Base-by-base conservation (phyloP, 2,329 filamentous ascomycete species). In the Aureobasidium zeae region DNA sequence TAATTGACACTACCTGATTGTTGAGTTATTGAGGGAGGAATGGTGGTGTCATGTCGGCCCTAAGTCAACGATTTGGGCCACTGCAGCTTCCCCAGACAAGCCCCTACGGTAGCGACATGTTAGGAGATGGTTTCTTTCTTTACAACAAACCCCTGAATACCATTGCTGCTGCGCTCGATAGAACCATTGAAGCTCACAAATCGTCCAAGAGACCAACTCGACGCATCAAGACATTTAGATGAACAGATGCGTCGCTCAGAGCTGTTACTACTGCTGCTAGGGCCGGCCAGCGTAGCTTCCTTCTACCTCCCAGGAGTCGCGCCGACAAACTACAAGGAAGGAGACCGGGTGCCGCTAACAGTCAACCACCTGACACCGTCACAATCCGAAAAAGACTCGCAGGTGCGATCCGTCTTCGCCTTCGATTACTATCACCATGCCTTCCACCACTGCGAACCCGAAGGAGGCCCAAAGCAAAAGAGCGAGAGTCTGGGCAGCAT, bases 251-350 rank as follows among this genome's bases (percentile, higher is more conserved):
- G 46, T 42, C 12, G 39, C 12, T n/a, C 30, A n/a, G 44, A 42
- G 9, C 33, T 28, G 39, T 32, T 45, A 12, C n/a, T 45, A 9
- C 38, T 55, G 35, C 34, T 54, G 30, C 54, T 58, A 45, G 59
- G 55, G 11, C 58, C 63, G 13, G 47, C 52, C 15, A 9, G 57
- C 57, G 20, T 50, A 57, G 5, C 55, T 78, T 2, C 86, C 44
- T 98, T 96, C 70, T 98, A 98, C 68, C 83, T 98, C 29, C 91
- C 89, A 26, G 91, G 91, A 54, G 87, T 95, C 55, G 88, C 89
- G 52, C 91, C 91, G 16, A 93, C 86, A 31, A 89, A 89, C 45
- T 98, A 98, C 70, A 79, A 84, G 56, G 68, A 71, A 41, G 83
- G 79, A 58, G 84, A 91, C 55, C 68, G 68, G 19, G 91, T 98